Evolutionary conservation across 805 yeast species (phyloP), one percentile per base, ranked within the genome.

Genomic region (Monosporozyma siamensis): DNA sequence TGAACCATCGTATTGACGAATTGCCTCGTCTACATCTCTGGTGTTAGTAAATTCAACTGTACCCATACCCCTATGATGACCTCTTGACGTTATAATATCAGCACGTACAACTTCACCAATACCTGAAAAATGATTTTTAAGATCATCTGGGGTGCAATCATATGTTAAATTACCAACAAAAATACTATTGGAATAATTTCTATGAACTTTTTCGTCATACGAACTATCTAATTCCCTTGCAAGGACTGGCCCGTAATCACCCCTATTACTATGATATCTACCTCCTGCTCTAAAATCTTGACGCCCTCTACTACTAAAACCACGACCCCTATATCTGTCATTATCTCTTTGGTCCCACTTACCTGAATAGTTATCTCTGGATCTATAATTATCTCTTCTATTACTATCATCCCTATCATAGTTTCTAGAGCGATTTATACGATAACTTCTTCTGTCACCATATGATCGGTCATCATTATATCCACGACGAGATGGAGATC

Each of bases 1-100:
- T 24, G 78, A 69, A 55, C 84, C 80, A 63, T 84, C 82, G 54
- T 71, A 81, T 52, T 75, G 70, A 42, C 69, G 65, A 53, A 88
- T 85, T 10, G 96, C 96, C 20, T 67, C 70, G 38, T 69, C 71
- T 5, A 86, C 95, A 43, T 78, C 82, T 14, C 73, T 79, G 46
- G 70, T 70, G 44, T 68, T 68, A 10, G 77, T 68, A 55, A 81
- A 89, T 62, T 88, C 96, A 34, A 88, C 95, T 20, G 95, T 85
- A 32, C 89, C 90, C 90, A 82, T 82, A 48, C 95, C 95, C 65
- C 90, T 72, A 56, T 87, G 81, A 55, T 82, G 82, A 44, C 94
- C 94, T 52, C 80, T 76, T 47, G 76, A 72, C 2, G 80, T 78
- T 36, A 87, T 81, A 41, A 89, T 80, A 60, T 88, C 96, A 3